Percentiles rank a stretch among this genome's conserved stretches.
Evolutionary conservation across 768 basidiomycete genomes (phyloP).

Genomic region (Psilocybe cyanescens): DNA sequence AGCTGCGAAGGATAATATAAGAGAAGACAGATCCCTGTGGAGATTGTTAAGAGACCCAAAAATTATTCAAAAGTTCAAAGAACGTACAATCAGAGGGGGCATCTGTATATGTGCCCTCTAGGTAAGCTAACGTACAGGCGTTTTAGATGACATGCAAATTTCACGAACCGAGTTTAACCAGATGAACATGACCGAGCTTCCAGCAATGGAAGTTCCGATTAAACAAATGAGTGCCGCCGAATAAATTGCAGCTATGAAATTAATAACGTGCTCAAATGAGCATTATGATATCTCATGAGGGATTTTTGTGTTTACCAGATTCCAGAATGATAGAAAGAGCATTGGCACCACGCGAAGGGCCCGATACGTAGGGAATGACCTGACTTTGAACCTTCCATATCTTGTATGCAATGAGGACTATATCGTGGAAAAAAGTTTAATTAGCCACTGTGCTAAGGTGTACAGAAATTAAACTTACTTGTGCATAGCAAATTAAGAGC

Average conservation of each 20-base stretch:
- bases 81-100: not conserved
- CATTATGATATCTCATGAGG: not conserved
- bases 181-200: not conserved
- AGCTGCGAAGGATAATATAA: conserved; percentile 1
- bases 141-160: too few relatives aligned
- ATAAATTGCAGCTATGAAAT: not conserved
- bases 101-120: not conserved
- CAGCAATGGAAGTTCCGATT: not conserved
- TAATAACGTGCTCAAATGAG: not conserved
- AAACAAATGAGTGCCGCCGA: not conserved
- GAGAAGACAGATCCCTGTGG: not conserved
- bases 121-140: not conserved
- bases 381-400: conserved; percentile 1
- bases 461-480: not conserved
- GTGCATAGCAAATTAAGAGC: conserved; percentile 2
- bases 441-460: not conserved
- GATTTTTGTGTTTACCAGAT: not conserved
- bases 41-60: not conserved
- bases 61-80: not conserved
- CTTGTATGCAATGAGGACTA: conserved; percentile 5
- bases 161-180: not conserved
- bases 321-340: not conserved
- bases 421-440: not conserved
- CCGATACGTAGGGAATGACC: not conserved
- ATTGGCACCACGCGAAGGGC: not conserved